Percentiles rank a stretch among this genome's conserved stretches.
Evolutionary conservation across 129 eudicot species (phyloP).

Genomic region (Scalesia atractyloides): DNA sequence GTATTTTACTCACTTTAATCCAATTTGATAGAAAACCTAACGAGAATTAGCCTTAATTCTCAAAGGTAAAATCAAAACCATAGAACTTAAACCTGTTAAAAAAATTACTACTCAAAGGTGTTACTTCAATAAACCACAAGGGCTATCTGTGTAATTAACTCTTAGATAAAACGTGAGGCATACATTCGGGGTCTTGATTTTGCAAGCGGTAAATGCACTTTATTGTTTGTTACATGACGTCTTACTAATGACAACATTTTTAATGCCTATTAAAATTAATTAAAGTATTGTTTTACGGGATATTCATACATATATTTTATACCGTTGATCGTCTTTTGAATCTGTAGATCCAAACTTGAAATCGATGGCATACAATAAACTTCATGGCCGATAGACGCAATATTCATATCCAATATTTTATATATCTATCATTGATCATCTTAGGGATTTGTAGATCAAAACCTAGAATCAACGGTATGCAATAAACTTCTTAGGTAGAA

Average conservation of each 20-base stretch:
- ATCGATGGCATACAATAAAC: no score
- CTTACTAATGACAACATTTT: constrained; percentile 5
- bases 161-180: not conserved
- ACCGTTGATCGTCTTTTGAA: not conserved
- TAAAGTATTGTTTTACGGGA: not conserved
- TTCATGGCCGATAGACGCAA: no score
- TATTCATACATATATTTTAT: not conserved
- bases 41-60: no score
- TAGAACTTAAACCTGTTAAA: no score
- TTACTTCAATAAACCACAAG: no score
- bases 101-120: no score
- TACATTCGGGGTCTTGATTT: constrained; percentile 2
- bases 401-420: no score
- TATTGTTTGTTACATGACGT: constrained; percentile 9
- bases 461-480: not conserved
- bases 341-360: no score
- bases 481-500: not conserved
- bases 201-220: not conserved
- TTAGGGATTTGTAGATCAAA: not conserved
- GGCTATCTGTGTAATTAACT: no score
- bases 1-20: no score
- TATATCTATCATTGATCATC: not conserved
- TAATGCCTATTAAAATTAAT: constrained; percentile 10
- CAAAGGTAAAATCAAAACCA: no score
- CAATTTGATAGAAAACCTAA: no score